Base-by-base conservation (phyloP, 164 flowering plant species). In the Akebia trifoliata region DNA sequence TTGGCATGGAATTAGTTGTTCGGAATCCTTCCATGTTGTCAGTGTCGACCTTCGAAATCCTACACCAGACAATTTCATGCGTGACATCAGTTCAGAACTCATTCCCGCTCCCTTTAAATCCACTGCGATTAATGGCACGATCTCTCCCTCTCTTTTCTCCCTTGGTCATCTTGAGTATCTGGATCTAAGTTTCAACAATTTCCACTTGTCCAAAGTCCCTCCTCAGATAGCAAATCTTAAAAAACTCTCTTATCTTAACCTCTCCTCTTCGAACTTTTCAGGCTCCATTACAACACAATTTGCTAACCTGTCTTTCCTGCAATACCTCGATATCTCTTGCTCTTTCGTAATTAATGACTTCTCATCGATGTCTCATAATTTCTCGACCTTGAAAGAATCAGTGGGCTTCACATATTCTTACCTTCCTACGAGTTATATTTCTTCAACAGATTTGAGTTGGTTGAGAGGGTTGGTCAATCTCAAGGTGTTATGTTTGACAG, bases 1-100 rank as follows among this genome's bases (percentile, higher is more conserved):
- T 10, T 68, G 71, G 71, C 17, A 8, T 25, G 71, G 71, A 51
- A 52, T 68, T 25, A 43, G 0, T 0, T 68, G 71, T 30, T 66
- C 64, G 0, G 11, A 53, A 17, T 28, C 69, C 10, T 59, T 32
- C 12, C 64, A 59, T 47, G 47, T 59, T 32, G 14, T 45, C 38
- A 4, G 46, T 2, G 11, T 58, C 24, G 45, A 58, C 21, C 68
- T 65, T 9, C 46, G 39, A 17, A 55, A 60, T 26, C 70, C 65
- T n/a, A 14, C 31, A 1, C 70, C 65, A 0, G 35, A 32, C 0
- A 2, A 2, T 10, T 50, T 46, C 9, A 15, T 54, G 22, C 50
- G 48, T 6, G 26, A 46, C 20, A 2, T 32, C n/a, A 21, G 59
- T 46, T 54, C 50, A n/a, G 47, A 29, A 20, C 11, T 53, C 0